Base-by-base conservation (phyloP, 1,284 basidiomycete genomes). In the Ustilago tritici region DNA sequence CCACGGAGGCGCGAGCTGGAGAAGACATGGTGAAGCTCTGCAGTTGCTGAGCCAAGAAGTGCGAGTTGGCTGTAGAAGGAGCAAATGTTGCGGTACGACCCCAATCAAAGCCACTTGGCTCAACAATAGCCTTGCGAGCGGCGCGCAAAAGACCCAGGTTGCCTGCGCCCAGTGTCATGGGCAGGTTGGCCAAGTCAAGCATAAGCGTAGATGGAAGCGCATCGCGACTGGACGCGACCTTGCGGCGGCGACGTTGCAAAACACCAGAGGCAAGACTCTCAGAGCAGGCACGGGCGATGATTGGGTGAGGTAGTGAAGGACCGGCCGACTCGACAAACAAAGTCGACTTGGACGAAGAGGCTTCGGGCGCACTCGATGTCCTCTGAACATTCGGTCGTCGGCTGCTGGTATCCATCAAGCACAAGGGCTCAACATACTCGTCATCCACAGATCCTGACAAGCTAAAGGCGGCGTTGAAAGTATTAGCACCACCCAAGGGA, bases 51-150 rank as follows among this genome's bases (percentile, higher is more conserved):
- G 52, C 49, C 19, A 36, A 8, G 41, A 69, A 65, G n/a, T 54
- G 59, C 36, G 59, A 50, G 19, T 56, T 65, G 11, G 52, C n/a
- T 1, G 62, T 23, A 0, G 68, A 50, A 10, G 74, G 50, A n/a
- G 74, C 65, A 17, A 62, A 71, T 11, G 52, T 23, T 5, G 73
- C 38, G 9, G 46, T 28, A 31, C 65, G 65, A 9, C 64, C 72
- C 76, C 76, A 78, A 56, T 78, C 76, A 32, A 75, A 78, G 12
- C 68, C 76, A 34, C 56, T 40, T 2, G 76, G 76, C 32, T 78
- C 76, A 0, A 56, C 47, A 35, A 70, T 62, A 34, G 76, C 76
- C 34, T 60, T 66, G 56, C 72, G 71, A 38, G 76, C 72, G 32
- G 76, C 76, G 35, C 66, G 65, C 41, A 78, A 36, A 17, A 78